Evolutionary conservation across 768 basidiomycete species (phyloP), one percentile per base, ranked within the genome.

Genomic region (Suillus lakei): DNA sequence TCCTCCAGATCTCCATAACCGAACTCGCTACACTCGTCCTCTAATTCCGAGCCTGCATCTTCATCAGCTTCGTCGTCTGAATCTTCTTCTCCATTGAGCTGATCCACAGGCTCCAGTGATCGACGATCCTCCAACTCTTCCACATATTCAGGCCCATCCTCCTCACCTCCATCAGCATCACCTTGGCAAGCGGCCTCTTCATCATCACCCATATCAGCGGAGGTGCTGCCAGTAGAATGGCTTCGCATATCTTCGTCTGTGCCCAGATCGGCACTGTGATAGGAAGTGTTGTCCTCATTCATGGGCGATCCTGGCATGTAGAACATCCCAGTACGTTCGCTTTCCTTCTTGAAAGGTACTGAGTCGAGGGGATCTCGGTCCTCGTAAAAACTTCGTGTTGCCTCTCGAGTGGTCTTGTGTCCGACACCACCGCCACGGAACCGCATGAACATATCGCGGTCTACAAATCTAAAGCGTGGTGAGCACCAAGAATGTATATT

Each of bases 401-500:
- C 63, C 8, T 65, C 51, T 38, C 53, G 59, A 8, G 64, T 62
- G 18, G 48, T n/a, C 39, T 58, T 62, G 59, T 80, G 78, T 0
- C 78, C 76, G 12, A 79, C 66, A 1, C 76, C 73, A 0, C 73
- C 74, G 0, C 78, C 78, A 9, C 65, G 62, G 36, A 68, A 77
- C 0, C 72, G 69, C 71, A 77, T 73, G 32, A 74, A 66, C 65
- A 75, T 72, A 51, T 79, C 76, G 4, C 73, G 62, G 64, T 82
- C 81, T 6, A 77, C 77, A 64, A 81, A 82, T 21, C 82, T 83
- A 43, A 15, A 51, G 13, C 7, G 15, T 50, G 46, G 46, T 26
- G 10, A 48, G 43, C 9, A 12, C 23, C 2, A 48, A 23, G 10
- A 48, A 23, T 48, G 12, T 0, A 9, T 48, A 13, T 48, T n/a